phyloP scores from a whole-genome alignment of 2,329 filamentous ascomycete genomes.

The Alternaria longipes region DNA sequence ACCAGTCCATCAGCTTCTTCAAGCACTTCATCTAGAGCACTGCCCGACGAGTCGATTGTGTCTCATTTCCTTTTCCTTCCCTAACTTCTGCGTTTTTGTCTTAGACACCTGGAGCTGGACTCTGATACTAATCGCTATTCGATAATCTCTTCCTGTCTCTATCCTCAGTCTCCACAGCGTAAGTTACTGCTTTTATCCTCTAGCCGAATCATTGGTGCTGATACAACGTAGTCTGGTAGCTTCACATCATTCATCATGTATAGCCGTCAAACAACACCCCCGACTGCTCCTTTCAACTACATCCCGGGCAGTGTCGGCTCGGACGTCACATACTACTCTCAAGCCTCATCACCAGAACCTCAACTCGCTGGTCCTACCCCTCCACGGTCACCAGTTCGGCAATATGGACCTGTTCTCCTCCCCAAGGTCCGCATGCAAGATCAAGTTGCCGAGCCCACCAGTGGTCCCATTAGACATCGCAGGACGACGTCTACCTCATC shows the following conservation, averaged over 20 bases:
- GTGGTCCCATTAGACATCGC: constrained; percentile 65
- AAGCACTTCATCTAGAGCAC: constrained; percentile 38
- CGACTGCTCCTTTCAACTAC: constrained; percentile 50
- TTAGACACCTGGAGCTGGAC: constrained; percentile 57
- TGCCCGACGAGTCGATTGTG: constrained; percentile 52
- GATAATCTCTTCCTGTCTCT: constrained; percentile 47
- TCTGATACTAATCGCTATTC: constrained; percentile 51
- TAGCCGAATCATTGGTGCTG: constrained; percentile 18
- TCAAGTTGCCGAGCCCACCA: constrained; percentile 72
- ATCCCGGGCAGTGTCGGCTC: constrained; percentile 56
- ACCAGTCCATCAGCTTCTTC: constrained; percentile 35
- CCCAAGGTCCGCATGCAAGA: constrained; percentile 89
- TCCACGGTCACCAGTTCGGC: constrained; percentile 74
- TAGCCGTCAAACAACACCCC: constrained; percentile 58
- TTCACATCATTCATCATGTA: constrained; percentile 50
- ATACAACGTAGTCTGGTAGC: constrained; percentile 49
- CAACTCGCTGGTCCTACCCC: constrained; percentile 76
- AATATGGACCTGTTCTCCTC: constrained; percentile 80
- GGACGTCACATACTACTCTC: constrained; percentile 69
- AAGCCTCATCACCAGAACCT: constrained; percentile 73
- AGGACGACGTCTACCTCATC: constrained; percentile 64
- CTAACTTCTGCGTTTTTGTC: constrained; percentile 48
- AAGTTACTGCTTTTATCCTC: constrained; percentile 33
- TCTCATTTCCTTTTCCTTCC: constrained; percentile 43
- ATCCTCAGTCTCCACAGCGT: constrained; percentile 39